A percentile compares a stretch with the other conserved stretches of the same genome.
These are phyloP conservation scores for Brassica rapa DNA, from an alignment of 345 rosid genomes.

Conservation along the genomic window DNA sequence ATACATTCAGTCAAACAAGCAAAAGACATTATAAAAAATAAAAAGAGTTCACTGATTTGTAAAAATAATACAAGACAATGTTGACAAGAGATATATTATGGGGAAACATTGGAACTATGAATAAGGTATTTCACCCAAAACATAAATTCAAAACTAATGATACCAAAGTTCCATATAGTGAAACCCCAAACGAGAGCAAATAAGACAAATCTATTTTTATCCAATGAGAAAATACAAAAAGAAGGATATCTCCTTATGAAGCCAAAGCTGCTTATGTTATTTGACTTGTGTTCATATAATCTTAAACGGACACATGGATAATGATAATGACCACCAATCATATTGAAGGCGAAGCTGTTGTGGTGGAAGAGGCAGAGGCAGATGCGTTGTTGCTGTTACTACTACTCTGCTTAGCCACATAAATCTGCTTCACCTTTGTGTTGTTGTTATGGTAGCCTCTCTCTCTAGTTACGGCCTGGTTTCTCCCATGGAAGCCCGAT, in stretches of 20 bases:
- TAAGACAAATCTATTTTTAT: constrained; percentile 26
- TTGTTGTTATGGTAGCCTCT: constrained; percentile 53
- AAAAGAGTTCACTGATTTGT: background rate
- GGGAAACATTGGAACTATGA: constrained; percentile 16
- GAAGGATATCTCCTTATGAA: constrained; percentile 13
- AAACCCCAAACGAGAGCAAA: constrained; percentile 29
- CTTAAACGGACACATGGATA: constrained; percentile 35
- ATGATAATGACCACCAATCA: constrained; percentile 11
- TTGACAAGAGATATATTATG: constrained; percentile 18
- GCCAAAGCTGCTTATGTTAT: constrained; percentile 34
- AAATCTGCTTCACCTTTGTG: constrained; percentile 82
- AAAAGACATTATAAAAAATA: background rate
- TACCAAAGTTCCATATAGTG: constrained; percentile 21
- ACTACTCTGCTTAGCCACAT: constrained; percentile 86
- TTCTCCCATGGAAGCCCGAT: constrained; percentile 72
- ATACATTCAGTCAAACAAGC: background rate
- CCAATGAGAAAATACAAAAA: constrained; percentile 3
- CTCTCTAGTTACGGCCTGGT: constrained; percentile 59
- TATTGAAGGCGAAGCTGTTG: constrained; percentile 21
- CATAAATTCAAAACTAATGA: constrained; percentile 12
- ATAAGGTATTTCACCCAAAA: constrained; percentile 23
- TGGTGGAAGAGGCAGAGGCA: constrained; percentile 29
- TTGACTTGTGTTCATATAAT: constrained; percentile 11
- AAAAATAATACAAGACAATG: constrained; percentile 1
- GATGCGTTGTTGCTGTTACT: constrained; percentile 46